Conservation (phyloP, 1,139 yeast genomes). For the Arxiozyma telluris region DNA sequence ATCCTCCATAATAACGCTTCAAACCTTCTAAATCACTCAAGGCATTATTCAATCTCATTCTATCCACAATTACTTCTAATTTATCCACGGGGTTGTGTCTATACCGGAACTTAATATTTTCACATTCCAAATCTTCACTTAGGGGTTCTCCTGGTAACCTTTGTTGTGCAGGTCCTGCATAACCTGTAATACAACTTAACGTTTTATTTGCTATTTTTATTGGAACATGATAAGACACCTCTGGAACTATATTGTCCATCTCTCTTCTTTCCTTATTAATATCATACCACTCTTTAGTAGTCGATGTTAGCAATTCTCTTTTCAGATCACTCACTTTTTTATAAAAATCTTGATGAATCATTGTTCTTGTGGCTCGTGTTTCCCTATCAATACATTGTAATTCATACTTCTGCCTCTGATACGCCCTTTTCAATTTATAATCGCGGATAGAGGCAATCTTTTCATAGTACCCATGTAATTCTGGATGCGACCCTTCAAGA, state of each 20-base stretch:
- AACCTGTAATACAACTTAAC: slow-evolving; percentile 31
- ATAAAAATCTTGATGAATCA: slow-evolving; percentile 76
- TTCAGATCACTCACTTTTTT: slow-evolving; percentile 64
- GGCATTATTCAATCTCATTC: slow-evolving; percentile 40
- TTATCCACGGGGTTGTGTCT: slow-evolving; percentile 32
- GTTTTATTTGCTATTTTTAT: slow-evolving; percentile 28
- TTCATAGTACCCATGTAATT: slow-evolving; percentile 52
- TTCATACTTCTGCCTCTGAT: slow-evolving; percentile 61
- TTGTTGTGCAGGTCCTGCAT: slow-evolving; percentile 30
- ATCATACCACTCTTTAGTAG: slow-evolving; percentile 87
- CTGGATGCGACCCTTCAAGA: slow-evolving; percentile 86
- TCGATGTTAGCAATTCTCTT: slow-evolving; percentile 53
- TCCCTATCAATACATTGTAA: slow-evolving; percentile 70
- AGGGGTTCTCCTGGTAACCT: slow-evolving; percentile 27
- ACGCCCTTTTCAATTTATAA: slow-evolving; percentile 58
- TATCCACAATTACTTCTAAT: slow-evolving; percentile 32
- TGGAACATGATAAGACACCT: slow-evolving; percentile 31
- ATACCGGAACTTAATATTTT: slow-evolving; percentile 28
- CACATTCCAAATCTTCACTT: slow-evolving; percentile 28
- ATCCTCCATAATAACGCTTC: slow-evolving; percentile 39
- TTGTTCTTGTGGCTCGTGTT: slow-evolving; percentile 69
- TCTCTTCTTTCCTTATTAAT: slow-evolving; percentile 82
- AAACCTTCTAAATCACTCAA: slow-evolving; percentile 50
- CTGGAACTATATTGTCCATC: slow-evolving; percentile 64
- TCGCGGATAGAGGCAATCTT: slow-evolving; percentile 66